phyloP scores from a whole-genome alignment of 2,329 filamentous ascomycete genomes.

The Arachnomyces sp. region DNA sequence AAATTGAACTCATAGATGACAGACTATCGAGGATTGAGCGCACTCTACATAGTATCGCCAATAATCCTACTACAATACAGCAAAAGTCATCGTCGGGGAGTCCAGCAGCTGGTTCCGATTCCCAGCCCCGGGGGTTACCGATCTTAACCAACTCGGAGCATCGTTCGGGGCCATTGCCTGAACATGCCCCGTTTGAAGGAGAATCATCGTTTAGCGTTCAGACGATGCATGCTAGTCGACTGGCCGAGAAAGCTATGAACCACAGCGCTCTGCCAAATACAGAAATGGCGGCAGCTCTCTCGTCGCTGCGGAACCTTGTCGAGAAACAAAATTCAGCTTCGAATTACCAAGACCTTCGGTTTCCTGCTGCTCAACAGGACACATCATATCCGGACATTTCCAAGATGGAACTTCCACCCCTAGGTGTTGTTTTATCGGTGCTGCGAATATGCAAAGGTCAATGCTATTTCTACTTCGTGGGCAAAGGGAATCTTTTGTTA shows the following conservation, averaged over 20 bases:
- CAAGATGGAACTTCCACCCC: slow-evolving; percentile 30
- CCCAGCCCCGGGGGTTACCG: slow-evolving; percentile 8
- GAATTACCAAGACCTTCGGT: slow-evolving; percentile 19
- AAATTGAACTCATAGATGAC: slow-evolving; percentile 47
- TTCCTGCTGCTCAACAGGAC: slow-evolving; percentile 18
- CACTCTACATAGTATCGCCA: slow-evolving; percentile 30
- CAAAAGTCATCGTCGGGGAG: slow-evolving; percentile 15
- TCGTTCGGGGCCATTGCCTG: slow-evolving; percentile 8
- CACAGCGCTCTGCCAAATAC: slow-evolving; percentile 28
- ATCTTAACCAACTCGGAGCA: slow-evolving; percentile 4
- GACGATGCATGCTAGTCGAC: slow-evolving; percentile 40
- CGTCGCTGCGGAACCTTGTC: slow-evolving; percentile 32
- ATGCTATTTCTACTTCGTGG: too few relatives aligned
- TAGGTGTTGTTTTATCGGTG: slow-evolving; percentile 25
- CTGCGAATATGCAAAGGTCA: slow-evolving; percentile 30
- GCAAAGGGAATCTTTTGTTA: not conserved
- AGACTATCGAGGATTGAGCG: slow-evolving; percentile 43
- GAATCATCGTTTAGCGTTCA: slow-evolving; percentile 44
- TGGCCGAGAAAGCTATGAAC: slow-evolving; percentile 35
- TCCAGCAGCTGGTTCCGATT: not conserved
- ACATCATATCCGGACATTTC: slow-evolving; percentile 22
- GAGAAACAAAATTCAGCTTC: slow-evolving; percentile 27
- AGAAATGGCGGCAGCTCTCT: slow-evolving; percentile 31
- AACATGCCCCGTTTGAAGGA: slow-evolving; percentile 36
- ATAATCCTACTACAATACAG: slow-evolving; percentile 22